Conservation (phyloP, 139 green algal genomes). For the Chlamydomonas schloesseri region DNA sequence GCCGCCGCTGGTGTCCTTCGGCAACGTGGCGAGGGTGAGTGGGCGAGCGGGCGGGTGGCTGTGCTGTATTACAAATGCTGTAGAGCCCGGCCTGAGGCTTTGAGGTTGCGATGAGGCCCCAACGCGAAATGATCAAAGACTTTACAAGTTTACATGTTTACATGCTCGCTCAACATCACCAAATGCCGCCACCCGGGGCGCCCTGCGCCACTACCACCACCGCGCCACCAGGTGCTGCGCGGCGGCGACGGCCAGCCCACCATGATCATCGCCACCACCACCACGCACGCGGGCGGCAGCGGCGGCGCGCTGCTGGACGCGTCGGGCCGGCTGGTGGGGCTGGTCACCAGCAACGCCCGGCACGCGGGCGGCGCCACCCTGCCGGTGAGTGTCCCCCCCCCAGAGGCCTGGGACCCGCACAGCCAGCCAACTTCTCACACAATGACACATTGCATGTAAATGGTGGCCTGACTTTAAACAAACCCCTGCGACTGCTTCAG, state of each 20-base stretch:
- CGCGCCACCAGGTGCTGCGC: conserved; percentile 36
- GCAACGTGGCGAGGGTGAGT: conserved; percentile 63
- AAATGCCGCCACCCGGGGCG: no score
- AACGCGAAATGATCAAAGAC: no score
- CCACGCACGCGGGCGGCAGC: conserved; percentile 81
- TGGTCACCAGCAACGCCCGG: conserved; percentile 80
- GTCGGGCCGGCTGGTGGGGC: conserved; percentile 64
- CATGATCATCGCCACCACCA: conserved; percentile 77
- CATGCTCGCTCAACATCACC: no score
- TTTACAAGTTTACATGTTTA: not conserved
- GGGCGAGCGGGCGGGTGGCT: not conserved
- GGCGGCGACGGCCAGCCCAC: conserved; percentile 37
- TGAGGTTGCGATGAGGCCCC: no score
- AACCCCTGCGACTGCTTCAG: no score
- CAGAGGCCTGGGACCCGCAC: no score
- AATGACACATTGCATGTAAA: no score
- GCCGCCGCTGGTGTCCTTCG: conserved; percentile 53
- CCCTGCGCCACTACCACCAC: no score
- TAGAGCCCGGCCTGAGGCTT: no score
- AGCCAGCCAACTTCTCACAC: no score
- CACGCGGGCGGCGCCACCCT: conserved; percentile 56
- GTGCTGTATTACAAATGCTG: no score
- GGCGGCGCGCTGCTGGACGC: conserved; percentile 73
- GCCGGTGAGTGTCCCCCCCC: conserved; percentile 40
- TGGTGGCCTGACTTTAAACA: no score